These are phyloP conservation scores for Colletotrichum coccodes DNA, from an alignment of 2,329 filamentous ascomycete species.

Conservation along the genomic window DNA sequence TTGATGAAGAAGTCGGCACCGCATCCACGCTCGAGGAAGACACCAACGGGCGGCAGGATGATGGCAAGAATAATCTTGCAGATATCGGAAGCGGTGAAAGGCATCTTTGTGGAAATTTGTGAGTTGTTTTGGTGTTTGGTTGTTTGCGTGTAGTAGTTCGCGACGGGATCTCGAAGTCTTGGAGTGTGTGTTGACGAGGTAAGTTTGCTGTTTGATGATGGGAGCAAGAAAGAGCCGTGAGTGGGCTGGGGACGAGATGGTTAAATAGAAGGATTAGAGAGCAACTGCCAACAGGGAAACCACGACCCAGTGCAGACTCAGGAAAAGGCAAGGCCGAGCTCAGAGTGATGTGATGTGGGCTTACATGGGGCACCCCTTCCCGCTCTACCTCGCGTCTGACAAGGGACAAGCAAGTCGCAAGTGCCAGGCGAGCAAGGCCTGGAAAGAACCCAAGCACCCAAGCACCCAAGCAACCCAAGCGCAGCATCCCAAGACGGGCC, in stretches of 20 bases:
- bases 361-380: slow-evolving; percentile 32
- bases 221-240: background rate
- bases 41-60: slow-evolving; percentile 88
- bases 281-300: background rate
- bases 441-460: slow-evolving; percentile 4
- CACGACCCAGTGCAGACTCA: background rate
- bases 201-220: slow-evolving; percentile 22
- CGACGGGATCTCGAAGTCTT: slow-evolving; percentile 9
- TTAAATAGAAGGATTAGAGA: slow-evolving; percentile 12
- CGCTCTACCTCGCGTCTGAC: slow-evolving; percentile 30
- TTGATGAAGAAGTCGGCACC: slow-evolving; percentile 90
- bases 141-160: slow-evolving; percentile 15
- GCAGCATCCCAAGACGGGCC: slow-evolving; percentile 12
- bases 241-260: slow-evolving; percentile 24
- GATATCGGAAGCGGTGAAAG: slow-evolving; percentile 68
- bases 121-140: background rate
- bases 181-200: background rate
- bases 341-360: slow-evolving; percentile 34
- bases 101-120: slow-evolving; percentile 53
- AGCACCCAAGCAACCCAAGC: slow-evolving; percentile 29
- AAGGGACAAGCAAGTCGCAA: slow-evolving; percentile 30
- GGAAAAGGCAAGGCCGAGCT: slow-evolving; percentile 23
- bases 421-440: slow-evolving; percentile 16
- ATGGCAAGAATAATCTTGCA: slow-evolving; percentile 85
- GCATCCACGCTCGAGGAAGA: slow-evolving; percentile 94